Conservation (phyloP, 441 rosid genomes). For the Flueggea neowawraea region DNA sequence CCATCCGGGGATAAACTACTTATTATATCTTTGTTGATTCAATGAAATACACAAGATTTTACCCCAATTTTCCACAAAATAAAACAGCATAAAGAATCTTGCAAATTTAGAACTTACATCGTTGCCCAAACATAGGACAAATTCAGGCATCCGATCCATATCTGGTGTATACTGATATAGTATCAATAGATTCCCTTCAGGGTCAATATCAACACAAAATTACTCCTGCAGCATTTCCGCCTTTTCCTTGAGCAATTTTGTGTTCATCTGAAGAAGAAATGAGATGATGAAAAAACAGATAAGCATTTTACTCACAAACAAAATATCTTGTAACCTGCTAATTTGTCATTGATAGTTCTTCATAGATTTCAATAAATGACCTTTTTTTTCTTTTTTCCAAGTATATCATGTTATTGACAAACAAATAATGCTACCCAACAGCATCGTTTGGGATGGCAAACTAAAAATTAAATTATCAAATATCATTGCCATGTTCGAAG, state of each 20-base stretch:
- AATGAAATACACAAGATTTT: too few species aligned
- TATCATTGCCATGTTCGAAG: too few species aligned
- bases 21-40: too few species aligned
- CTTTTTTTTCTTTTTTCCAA: too few species aligned
- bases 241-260: conserved; percentile 73
- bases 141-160: conserved; percentile 96
- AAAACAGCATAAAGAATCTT: background rate
- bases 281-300: conserved; percentile 6
- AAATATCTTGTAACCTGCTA: background rate
- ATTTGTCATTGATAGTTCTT: too few species aligned
- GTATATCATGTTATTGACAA: too few species aligned
- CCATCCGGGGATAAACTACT: too few species aligned
- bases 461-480: too few species aligned
- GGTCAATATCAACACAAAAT: conserved; percentile 64
- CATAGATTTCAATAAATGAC: too few species aligned
- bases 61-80: too few species aligned
- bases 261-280: conserved; percentile 60
- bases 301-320: background rate
- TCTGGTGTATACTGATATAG: conserved; percentile 95
- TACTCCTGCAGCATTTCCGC: conserved; percentile 84
- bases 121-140: conserved; percentile 86
- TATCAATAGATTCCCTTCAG: conserved; percentile 64
- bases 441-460: too few species aligned
- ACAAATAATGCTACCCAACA: too few species aligned
- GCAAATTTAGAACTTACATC: conserved; percentile 57